Evolutionary conservation across 192 early-diverging fungal species (phyloP).

Genomic region (Diversispora epigaea): DNA sequence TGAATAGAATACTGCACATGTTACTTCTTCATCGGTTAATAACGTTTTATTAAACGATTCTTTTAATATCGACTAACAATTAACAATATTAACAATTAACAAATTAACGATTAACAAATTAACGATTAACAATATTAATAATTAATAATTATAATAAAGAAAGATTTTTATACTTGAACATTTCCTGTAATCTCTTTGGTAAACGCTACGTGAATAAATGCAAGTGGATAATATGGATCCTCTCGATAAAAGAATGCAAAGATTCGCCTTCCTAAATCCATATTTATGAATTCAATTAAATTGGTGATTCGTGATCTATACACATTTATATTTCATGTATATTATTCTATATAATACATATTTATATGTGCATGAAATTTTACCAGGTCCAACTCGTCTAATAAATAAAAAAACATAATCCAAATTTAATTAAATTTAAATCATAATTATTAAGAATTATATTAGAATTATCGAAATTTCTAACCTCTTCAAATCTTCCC

Average conservation of each 20-base stretch:
- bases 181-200: slow-evolving; percentile 60
- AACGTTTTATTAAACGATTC: slow-evolving; percentile 44
- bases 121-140: not conserved
- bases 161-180: slow-evolving; percentile 56
- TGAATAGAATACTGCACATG: slow-evolving; percentile 89
- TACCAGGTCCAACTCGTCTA: slow-evolving; percentile 48
- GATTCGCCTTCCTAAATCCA: slow-evolving; percentile 61
- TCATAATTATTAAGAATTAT: not conserved
- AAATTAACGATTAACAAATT: not conserved
- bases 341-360: not conserved
- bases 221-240: slow-evolving; percentile 78
- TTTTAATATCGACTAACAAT: slow-evolving; percentile 52
- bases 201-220: slow-evolving; percentile 88
- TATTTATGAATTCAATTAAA: not conserved
- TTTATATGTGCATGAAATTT: not conserved
- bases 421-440: not conserved
- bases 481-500: slow-evolving; percentile 80
- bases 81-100: not conserved
- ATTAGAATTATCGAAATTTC: not conserved
- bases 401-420: not conserved
- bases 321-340: not conserved
- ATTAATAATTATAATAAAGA: slow-evolving; percentile 29
- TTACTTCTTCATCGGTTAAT: slow-evolving; percentile 40
- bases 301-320: not conserved
- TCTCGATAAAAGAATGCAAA: slow-evolving; percentile 83